Evolutionary conservation across 352 stramenopile species (phyloP).

Genomic region (Phytophthora fragariae): DNA sequence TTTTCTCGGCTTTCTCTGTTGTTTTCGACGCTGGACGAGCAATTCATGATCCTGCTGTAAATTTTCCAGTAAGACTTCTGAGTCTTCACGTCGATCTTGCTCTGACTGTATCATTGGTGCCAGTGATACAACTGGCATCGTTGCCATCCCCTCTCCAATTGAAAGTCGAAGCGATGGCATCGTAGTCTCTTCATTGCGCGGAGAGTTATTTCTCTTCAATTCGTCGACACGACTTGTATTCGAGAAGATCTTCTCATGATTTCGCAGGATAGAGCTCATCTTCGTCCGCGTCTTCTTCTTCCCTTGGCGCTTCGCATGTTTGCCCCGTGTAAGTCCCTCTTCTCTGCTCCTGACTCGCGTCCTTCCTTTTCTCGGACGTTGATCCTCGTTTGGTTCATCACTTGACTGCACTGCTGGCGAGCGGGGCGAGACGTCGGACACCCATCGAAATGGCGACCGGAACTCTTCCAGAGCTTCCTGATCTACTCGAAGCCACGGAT

Average conservation of each 20-base stretch:
- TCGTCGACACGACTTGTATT: neutral
- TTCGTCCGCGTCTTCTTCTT: slow-evolving; percentile 18
- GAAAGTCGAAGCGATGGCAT: neutral
- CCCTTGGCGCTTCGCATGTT: neutral
- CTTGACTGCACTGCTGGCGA: slow-evolving; percentile 17
- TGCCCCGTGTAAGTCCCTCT: slow-evolving; percentile 2
- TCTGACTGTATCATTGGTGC: neutral
- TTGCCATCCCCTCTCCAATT: neutral
- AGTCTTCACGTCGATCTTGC: slow-evolving; percentile 7
- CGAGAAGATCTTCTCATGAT: slow-evolving; percentile 26
- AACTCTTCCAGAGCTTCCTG: slow-evolving; percentile 71
- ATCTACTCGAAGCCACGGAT: slow-evolving; percentile 81
- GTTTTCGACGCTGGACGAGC: slow-evolving; percentile 5
- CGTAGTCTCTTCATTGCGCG: neutral
- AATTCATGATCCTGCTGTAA: slow-evolving; percentile 28
- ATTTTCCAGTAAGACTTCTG: slow-evolving; percentile 4
- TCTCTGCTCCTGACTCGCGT: neutral
- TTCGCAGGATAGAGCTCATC: slow-evolving; percentile 10
- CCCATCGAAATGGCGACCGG: slow-evolving; percentile 66
- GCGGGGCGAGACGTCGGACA: slow-evolving; percentile 20
- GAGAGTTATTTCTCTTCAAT: slow-evolving; percentile 17
- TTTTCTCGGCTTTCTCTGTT: slow-evolving; percentile 20
- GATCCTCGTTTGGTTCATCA: neutral
- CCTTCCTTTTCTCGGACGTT: slow-evolving; percentile 4
- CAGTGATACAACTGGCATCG: slow-evolving; percentile 4